Base-by-base conservation (phyloP, 768 basidiomycete genomes). In the Daedaleopsis sinensis region DNA sequence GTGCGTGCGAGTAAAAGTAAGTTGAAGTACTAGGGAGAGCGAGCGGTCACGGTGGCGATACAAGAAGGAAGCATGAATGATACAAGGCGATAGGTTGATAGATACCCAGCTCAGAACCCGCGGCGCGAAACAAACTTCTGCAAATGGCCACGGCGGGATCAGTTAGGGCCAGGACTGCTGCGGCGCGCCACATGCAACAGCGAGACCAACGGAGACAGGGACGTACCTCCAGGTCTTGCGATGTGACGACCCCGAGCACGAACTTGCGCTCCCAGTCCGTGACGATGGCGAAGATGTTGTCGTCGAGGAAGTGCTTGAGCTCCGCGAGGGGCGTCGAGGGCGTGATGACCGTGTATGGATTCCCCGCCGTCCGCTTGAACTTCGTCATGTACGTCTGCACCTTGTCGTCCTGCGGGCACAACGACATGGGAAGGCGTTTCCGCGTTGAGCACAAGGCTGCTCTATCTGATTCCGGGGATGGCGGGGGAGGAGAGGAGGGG, bases 201-300 rank as follows among this genome's bases (percentile, higher is more conserved):
- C 65, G 35, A 37, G 37, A n/a, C n/a, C n/a, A n/a, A n/a, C n/a
- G n/a, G n/a, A n/a, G n/a, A n/a, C n/a, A n/a, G n/a, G n/a, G 19
- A 35, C 65, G 32, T 52, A 75, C 76, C 70, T 91, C 84, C 19
- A 94, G 76, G 70, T 94, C 93, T 32, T 93, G 86, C 18, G 77
- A 70, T 19, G 93, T 94, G 1, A 89, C 92, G 0, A 94, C 86
- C 1, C 80, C 93, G 16, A 94, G 81, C 4, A 94, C 91, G 60
- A 94, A 94, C 70, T 93, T 93, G 58, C 91, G 85, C 54, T 81
- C 80, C 49, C 77, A 75, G 73, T 97, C 95, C 5, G 95, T 96
- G 39, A 96, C 95, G 27, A 94, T 74, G 2, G 91, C 93, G 64
- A 94, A 94, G 43, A 89, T 80, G 64, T 92, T 89, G 21, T 78